Conservation (phyloP, 805 yeast species). For the Myxozyma vanderwaltii region DNA sequence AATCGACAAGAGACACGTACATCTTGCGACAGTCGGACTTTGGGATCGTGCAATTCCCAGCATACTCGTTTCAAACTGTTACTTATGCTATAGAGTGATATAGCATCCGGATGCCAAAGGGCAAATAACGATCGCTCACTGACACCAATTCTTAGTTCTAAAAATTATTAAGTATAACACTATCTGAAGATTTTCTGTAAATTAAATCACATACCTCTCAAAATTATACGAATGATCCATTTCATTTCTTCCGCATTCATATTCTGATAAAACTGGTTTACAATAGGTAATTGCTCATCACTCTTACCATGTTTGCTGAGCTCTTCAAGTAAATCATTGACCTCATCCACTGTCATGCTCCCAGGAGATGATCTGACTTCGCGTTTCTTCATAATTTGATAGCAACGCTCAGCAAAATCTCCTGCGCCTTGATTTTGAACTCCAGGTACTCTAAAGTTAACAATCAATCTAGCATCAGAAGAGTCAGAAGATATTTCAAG, state of each 20-base stretch:
- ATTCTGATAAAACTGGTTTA: slow-evolving; percentile 54
- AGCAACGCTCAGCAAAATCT: slow-evolving; percentile 53
- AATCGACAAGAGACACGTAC: too few relatives aligned
- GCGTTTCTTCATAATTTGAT: slow-evolving; percentile 54
- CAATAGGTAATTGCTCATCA: slow-evolving; percentile 47
- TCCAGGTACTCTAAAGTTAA: slow-evolving; percentile 49
- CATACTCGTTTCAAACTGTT: slow-evolving; percentile 64
- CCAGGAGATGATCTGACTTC: slow-evolving; percentile 47
- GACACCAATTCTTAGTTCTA: slow-evolving; percentile 50
- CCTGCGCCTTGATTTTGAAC: slow-evolving; percentile 46
- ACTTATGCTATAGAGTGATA: slow-evolving; percentile 62
- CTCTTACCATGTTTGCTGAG: slow-evolving; percentile 43
- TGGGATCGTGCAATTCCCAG: slow-evolving; percentile 56
- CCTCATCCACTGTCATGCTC: slow-evolving; percentile 50
- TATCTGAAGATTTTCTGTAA: slow-evolving; percentile 8
- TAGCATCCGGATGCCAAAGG: slow-evolving; percentile 80
- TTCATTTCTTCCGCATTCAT: slow-evolving; percentile 65
- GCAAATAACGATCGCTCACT: slow-evolving; percentile 60
- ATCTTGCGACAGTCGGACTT: slow-evolving; percentile 46
- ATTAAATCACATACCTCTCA: slow-evolving; percentile 56
- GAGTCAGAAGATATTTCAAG: slow-evolving; percentile 63
- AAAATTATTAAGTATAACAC: not conserved
- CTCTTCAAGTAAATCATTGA: slow-evolving; percentile 52
- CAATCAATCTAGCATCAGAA: slow-evolving; percentile 56
- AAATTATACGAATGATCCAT: slow-evolving; percentile 67